Evolutionary conservation across 192 early-diverging fungal genomes (phyloP).

Genomic region (Coemansia sp.): DNA sequence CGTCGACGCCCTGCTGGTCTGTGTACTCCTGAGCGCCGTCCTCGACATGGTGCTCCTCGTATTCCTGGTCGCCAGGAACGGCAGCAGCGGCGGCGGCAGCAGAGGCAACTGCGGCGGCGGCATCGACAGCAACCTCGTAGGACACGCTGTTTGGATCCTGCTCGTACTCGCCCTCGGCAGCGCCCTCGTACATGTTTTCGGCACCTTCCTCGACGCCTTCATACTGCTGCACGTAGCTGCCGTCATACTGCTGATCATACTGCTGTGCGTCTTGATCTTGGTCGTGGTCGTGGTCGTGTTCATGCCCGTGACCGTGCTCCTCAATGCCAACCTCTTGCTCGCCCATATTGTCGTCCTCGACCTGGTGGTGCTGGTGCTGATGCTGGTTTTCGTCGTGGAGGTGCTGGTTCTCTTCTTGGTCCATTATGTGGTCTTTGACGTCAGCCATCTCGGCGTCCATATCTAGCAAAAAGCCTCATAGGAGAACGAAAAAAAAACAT

Average conservation of each 20-base stretch:
- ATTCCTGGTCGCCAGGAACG: constrained; percentile 26
- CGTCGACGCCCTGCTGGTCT: constrained; percentile 12
- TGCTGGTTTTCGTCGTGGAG: constrained; percentile 21
- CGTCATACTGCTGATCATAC: constrained; percentile 43
- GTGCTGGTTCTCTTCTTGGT: constrained; percentile 10
- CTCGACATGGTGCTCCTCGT: constrained; percentile 23
- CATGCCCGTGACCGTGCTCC: constrained; percentile 2
- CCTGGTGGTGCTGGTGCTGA: constrained; percentile 15
- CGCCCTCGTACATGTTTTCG: constrained; percentile 38
- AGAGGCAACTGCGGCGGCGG: constrained; percentile 11
- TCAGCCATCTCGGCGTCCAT: constrained; percentile 45
- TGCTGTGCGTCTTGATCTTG: constrained; percentile 24
- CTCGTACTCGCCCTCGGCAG: constrained; percentile 38
- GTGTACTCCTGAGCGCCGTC: constrained; percentile 13
- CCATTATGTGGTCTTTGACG: constrained; percentile 21
- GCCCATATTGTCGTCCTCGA: constrained; percentile 19
- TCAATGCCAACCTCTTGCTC: constrained; percentile 29
- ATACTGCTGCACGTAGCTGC: constrained; percentile 35
- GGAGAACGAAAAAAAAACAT: neutral
- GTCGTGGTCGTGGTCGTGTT: neutral
- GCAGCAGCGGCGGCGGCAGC: constrained; percentile 13
- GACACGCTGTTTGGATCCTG: constrained; percentile 23
- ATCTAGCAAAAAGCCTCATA: constrained; percentile 8
- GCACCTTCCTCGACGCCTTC: constrained; percentile 21
- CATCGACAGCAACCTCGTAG: constrained; percentile 28